phyloP scores from a whole-genome alignment of 768 basidiomycete genomes.

The Mycena indigotica region DNA sequence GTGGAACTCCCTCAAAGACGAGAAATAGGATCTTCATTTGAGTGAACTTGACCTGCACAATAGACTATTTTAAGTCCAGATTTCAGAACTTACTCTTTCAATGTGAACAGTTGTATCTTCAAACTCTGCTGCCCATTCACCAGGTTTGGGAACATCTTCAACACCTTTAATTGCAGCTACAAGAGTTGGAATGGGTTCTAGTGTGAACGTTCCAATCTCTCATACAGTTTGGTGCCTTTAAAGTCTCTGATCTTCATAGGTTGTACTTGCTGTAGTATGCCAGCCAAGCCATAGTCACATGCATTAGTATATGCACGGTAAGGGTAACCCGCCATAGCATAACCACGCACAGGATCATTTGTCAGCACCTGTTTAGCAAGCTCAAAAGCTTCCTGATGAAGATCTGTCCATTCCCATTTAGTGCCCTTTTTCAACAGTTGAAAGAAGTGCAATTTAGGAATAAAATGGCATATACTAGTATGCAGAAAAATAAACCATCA shows the following conservation, averaged over 20 bases:
- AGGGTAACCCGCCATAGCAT: conserved; percentile 30
- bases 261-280: conserved; percentile 38
- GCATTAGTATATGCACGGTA: conserved; percentile 42
- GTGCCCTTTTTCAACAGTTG: conserved; percentile 34
- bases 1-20: conserved; percentile 29
- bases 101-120: conserved; percentile 35
- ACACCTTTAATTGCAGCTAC: conserved; percentile 25
- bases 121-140: conserved; percentile 27
- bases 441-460: conserved; percentile 36
- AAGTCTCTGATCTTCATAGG: conserved; percentile 29
- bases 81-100: conserved; percentile 33
- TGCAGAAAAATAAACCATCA: conserved; percentile 39
- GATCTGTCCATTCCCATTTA: conserved; percentile 27
- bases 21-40: conserved; percentile 43
- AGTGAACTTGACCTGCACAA: conserved; percentile 39
- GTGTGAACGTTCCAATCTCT: conserved; percentile 26
- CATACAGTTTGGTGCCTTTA: conserved; percentile 30
- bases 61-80: conserved; percentile 39
- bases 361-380: conserved; percentile 31
- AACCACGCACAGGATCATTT: conserved; percentile 34
- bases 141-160: conserved; percentile 19
- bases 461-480: conserved; percentile 42
- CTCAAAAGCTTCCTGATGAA: conserved; percentile 32
- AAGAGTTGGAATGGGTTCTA: conserved; percentile 27
- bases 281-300: conserved; percentile 31